A percentile compares a stretch with the other conserved stretches of the same genome.
phyloP scores from a whole-genome alignment of 2,329 filamentous ascomycete genomes.

The Colletotrichum melonis region DNA sequence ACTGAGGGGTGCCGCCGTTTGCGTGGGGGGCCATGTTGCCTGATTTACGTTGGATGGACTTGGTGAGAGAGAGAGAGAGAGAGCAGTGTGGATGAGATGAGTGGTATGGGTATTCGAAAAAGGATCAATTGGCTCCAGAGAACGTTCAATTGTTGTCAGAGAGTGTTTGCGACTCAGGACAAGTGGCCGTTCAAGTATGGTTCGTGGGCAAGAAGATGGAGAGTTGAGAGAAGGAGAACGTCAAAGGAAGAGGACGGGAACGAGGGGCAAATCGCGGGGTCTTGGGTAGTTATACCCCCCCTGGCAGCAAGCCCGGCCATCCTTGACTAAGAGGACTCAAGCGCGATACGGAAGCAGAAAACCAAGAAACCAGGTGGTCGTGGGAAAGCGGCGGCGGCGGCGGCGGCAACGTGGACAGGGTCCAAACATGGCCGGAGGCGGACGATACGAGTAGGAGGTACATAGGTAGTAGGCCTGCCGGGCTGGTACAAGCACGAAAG shows the following conservation, averaged over 20 bases:
- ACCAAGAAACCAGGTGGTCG: not conserved
- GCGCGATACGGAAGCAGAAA: constrained; percentile 26
- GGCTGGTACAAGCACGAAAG: not conserved
- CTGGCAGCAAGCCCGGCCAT: not conserved
- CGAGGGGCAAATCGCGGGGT: constrained; percentile 37
- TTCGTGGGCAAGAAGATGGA: constrained; percentile 10
- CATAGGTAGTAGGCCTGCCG: too few relatives aligned
- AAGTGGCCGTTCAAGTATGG: constrained; percentile 27
- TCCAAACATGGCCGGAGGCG: constrained; percentile 22
- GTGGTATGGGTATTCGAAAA: constrained; percentile 1
- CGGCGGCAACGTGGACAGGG: constrained; percentile 13
- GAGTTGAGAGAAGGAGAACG: constrained; percentile 18
- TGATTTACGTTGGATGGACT: not conserved
- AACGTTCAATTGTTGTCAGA: constrained; percentile 19
- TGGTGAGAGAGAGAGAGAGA: not conserved
- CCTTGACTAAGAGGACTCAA: constrained; percentile 26
- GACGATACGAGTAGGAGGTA: not conserved
- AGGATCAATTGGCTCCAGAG: constrained; percentile 27
- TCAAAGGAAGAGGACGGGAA: constrained; percentile 27
- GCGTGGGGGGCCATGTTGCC: constrained; percentile 70
- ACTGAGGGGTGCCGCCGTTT: constrained; percentile 49
- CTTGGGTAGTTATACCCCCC: constrained; percentile 29
- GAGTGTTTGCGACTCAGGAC: constrained; percentile 27
- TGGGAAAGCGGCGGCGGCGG: constrained; percentile 6
- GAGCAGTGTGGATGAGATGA: not conserved